These are phyloP conservation scores for Oryza australiensis DNA, from an alignment of 176 grass and related monocot species.

Conservation along the genomic window DNA sequence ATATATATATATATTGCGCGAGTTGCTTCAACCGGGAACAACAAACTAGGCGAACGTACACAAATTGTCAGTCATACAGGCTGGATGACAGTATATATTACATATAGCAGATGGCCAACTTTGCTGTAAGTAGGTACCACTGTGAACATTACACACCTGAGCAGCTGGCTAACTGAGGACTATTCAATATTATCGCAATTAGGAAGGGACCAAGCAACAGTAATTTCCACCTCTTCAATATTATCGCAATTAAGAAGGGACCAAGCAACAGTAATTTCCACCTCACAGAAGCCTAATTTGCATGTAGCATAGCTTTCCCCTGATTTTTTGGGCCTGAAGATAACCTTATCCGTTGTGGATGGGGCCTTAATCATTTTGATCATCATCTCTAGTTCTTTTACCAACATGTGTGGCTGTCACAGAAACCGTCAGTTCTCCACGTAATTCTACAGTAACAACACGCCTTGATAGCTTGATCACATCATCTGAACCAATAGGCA, in stretches of 20 bases:
- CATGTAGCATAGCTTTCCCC: background rate
- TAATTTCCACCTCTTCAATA: background rate
- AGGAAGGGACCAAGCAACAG: slow-evolving; percentile 12
- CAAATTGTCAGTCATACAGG: too few relatives aligned
- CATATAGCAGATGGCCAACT: too few relatives aligned
- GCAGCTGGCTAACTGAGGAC: too few relatives aligned
- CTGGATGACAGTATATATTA: too few relatives aligned
- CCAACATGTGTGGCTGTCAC: background rate
- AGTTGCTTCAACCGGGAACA: too few relatives aligned
- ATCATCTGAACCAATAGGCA: background rate
- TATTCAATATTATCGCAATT: too few relatives aligned
- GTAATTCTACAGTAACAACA: background rate
- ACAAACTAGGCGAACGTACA: too few relatives aligned
- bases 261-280: background rate
- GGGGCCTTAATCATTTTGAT: background rate
- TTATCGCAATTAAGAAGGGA: too few relatives aligned
- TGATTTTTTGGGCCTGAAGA: background rate
- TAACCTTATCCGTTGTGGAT: too few relatives aligned
- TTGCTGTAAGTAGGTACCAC: too few relatives aligned
- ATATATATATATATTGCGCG: too few relatives aligned
- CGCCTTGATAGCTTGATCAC: background rate
- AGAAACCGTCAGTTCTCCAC: background rate
- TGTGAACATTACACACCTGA: too few relatives aligned
- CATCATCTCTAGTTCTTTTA: background rate
- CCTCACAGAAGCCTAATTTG: slow-evolving; percentile 4